Percentiles rank a stretch among this genome's conserved stretches.
These are phyloP conservation scores for Prunus padus DNA, from an alignment of 306 rosid genomes.

Conservation along the genomic window DNA sequence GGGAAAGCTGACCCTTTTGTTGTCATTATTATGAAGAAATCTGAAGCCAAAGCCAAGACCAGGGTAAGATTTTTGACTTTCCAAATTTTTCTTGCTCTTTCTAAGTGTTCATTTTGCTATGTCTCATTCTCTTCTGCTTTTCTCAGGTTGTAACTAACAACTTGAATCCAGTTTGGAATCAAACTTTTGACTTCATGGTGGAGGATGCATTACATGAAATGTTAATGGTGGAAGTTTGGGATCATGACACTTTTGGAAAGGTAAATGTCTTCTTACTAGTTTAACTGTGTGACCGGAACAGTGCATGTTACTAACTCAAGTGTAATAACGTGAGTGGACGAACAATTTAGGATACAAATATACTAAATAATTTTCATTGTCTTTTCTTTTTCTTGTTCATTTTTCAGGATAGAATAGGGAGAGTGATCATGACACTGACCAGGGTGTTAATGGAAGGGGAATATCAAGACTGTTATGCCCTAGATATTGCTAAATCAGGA, in stretches of 20 bases:
- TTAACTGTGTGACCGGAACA: not conserved
- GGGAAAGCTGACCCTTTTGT: slow-evolving; percentile 97
- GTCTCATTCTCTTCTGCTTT: slow-evolving; percentile 7
- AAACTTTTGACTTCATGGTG: slow-evolving; percentile 91
- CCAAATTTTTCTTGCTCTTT: not conserved
- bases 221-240: slow-evolving; percentile 81
- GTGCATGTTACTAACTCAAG: not conserved
- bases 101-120: not conserved
- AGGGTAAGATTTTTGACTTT: slow-evolving; percentile 56
- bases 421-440: slow-evolving; percentile 71
- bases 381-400: not conserved
- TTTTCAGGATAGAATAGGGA: slow-evolving; percentile 75
- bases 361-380: no score
- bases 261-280: slow-evolving; percentile 37
- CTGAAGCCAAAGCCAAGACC: slow-evolving; percentile 70
- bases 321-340: not conserved
- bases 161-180: slow-evolving; percentile 92
- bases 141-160: slow-evolving; percentile 75
- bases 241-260: slow-evolving; percentile 95
- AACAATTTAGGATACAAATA: no score
- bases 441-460: slow-evolving; percentile 76
- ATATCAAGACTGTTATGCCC: slow-evolving; percentile 43
- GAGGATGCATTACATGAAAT: slow-evolving; percentile 91
- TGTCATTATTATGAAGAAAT: slow-evolving; percentile 69
- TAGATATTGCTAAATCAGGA: slow-evolving; percentile 77